Evolutionary conservation across 2,329 filamentous ascomycete species (phyloP), one percentile per base, ranked within the genome.

Genomic region (Teratosphaeria zuluensis): DNA sequence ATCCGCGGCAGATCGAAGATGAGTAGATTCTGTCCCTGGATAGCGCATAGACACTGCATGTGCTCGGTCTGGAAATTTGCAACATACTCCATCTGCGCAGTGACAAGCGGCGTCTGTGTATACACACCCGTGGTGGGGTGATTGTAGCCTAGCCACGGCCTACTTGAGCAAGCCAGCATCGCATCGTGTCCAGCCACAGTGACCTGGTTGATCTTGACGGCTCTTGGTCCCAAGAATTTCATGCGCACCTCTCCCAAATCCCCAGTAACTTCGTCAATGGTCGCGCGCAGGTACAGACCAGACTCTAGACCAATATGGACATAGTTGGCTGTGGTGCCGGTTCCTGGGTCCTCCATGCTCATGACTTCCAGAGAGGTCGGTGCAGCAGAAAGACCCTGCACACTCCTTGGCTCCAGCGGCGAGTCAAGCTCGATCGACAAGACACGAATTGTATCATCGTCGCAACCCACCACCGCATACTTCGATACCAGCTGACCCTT

Each of bases 61-160:
- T 96, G 89, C 71, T 96, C 90, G 70, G 92, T 96, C 73, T 89
- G 92, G 71, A 99, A 97, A 68, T 94, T 96, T 87, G 92, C 96
- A 3, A 89, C 92, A 80, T 90, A 96, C 73, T 96, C 91, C 31
- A 99, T 82, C 32, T 56, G 21, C 48, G 88, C 86, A 56, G 87
- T 85, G 51, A 66, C 90, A 32, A 99, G 77, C 0, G 95, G 94
- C 0, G 92, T 96, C 65, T 97, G 86, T 75, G 95, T 90, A 69
- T 96, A 96, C 42, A 86, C 86, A 69, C 89, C 90, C 2, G 88
- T 92, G 60, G 92, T 87, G 1, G 89, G 85, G 68, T 97, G 90
- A 0, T 91, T 88, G 71, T 97, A 97, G 51, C 92, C 92, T 3
- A 99, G 80, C 92, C 92, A 99, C n/a, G 94, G 89, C 58, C 92